phyloP scores from a whole-genome alignment of 192 early-diverging fungal species.

The Backusella morwellensis region DNA sequence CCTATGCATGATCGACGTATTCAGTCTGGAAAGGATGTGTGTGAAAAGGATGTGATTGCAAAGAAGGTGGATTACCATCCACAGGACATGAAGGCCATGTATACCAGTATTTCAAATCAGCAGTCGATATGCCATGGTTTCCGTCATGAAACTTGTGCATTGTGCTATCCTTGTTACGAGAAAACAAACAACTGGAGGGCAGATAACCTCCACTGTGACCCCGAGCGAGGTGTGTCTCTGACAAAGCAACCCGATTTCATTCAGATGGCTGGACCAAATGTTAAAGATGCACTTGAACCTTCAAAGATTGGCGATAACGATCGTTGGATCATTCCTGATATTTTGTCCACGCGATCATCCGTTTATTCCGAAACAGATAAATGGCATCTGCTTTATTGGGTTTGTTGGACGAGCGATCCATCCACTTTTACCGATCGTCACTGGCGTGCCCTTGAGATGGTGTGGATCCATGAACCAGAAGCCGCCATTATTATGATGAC shows the following conservation, averaged over 20 bases:
- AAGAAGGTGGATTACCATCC: conserved; percentile 29
- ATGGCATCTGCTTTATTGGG: conserved; percentile 58
- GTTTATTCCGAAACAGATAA: conserved; percentile 55
- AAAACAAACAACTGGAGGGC: conserved; percentile 47
- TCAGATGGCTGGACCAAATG: conserved; percentile 9
- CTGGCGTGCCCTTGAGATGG: conserved; percentile 53
- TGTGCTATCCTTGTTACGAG: conserved; percentile 56
- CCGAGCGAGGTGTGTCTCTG: conserved; percentile 45
- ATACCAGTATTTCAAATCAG: conserved; percentile 45
- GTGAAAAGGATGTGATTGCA: conserved; percentile 58
- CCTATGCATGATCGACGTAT: conserved; percentile 56
- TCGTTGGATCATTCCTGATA: conserved; percentile 52
- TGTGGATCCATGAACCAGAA: conserved; percentile 54
- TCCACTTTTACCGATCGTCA: conserved; percentile 52
- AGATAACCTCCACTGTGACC: conserved; percentile 51
- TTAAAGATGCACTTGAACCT: conserved; percentile 21
- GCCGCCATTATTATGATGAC: conserved; percentile 54
- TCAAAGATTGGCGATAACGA: conserved; percentile 38
- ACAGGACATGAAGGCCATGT: conserved; percentile 46
- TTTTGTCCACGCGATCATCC: conserved; percentile 48
- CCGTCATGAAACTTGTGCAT: conserved; percentile 36
- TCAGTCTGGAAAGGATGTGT: conserved; percentile 48
- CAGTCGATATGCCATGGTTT: conserved; percentile 45
- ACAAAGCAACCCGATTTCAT: conserved; percentile 18
- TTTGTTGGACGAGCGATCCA: conserved; percentile 55